Base-by-base conservation (phyloP, 228 moss, liverwort and hornwort genomes). In the Sphagnum magellanicum region DNA sequence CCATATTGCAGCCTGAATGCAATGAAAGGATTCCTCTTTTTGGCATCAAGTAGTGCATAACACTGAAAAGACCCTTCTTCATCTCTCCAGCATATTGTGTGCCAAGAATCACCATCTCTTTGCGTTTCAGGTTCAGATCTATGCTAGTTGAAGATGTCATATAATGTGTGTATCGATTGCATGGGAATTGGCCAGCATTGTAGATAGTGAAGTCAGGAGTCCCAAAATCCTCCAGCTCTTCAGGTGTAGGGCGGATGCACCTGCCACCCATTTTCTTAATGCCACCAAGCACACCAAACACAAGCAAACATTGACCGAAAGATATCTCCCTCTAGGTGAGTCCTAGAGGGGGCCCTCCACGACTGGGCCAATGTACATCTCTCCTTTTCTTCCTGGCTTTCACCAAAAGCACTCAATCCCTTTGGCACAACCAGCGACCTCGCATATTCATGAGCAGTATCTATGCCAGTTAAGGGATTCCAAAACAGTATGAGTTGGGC, bases 111-210 rank as follows among this genome's bases (percentile, higher is more conserved):
- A 98, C 98, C 98, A 98, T 98, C 87, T 98, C 98, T 90, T 81
- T 94, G 78, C 98, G 93, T 92, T 93, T 94, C 94, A 98, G 88
- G 88, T 98, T 98, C 88, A 98, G 76, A 89, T 98, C 98, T 90
- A 98, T 87, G 90, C 98, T 98, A 98, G 97, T 98, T 98, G 97
- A 98, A 77, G 97, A 98, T 72, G 97, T 93, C 97, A 98, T 98
- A 85, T 93, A 98, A 81, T 98, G 97, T 75, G 97, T 98, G 76
- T 98, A 98, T 85, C 97, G 97, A 91, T 98, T 98, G 97, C 97
- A 98, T 84, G 97, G 97, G 76, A 98, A 98, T 88, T 98, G 97
- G 79, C 97, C 97, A 83, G 97, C 97, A 91, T 98, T 98, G 93
- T 98, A 98, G 78, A 98, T 98, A 69, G 97, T 98, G 91, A 98